Conservation (phyloP, 768 basidiomycete genomes). For the Fomitopsis serialis region DNA sequence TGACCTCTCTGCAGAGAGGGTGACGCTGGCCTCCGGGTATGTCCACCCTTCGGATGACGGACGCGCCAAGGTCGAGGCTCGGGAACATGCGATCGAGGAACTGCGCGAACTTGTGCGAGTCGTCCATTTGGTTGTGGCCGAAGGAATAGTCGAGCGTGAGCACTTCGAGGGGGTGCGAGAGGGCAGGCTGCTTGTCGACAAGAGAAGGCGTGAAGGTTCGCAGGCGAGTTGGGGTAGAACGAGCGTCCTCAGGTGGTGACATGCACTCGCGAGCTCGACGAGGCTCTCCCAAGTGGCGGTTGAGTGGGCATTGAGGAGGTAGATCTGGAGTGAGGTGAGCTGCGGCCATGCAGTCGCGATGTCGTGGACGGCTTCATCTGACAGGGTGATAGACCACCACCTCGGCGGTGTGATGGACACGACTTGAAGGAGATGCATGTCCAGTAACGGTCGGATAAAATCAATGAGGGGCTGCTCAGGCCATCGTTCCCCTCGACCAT, state of each 20-base stretch:
- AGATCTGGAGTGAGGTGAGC: not conserved
- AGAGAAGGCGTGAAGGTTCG: not conserved
- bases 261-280: not conserved
- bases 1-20: not conserved
- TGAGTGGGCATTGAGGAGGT: not conserved
- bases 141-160: not conserved
- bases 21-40: not conserved
- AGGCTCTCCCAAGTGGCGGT: not conserved
- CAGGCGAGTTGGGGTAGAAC: not conserved
- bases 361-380: not conserved
- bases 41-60: not conserved
- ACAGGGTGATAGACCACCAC: not conserved
- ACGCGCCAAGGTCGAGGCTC: not conserved
- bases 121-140: not conserved
- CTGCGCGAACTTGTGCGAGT: not conserved
- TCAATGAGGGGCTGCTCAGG: not conserved
- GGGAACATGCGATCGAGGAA: not conserved
- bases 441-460: not conserved
- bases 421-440: not conserved
- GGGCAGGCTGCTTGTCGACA: not conserved
- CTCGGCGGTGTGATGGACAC: not conserved
- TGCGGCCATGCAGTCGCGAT: not conserved
- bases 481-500: not conserved
- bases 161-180: not conserved
- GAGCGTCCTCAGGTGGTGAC: not conserved